Evolutionary conservation across 768 basidiomycete genomes (phyloP), one percentile per base, ranked within the genome.

Genomic region (Rickenella mellea): DNA sequence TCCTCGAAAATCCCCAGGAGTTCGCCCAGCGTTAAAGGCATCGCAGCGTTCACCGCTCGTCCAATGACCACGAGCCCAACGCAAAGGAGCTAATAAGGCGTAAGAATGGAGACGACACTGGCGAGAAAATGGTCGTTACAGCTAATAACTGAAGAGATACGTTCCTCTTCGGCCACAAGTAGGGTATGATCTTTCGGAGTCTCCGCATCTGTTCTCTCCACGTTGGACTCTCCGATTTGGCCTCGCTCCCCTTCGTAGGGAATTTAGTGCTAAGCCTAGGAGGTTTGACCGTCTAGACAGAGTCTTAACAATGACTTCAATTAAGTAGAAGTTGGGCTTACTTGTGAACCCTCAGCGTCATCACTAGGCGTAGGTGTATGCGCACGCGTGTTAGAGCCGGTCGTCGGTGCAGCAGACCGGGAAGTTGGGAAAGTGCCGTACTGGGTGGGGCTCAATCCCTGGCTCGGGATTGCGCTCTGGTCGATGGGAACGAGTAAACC

Each of bases 141-240:
- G 83, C 84, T 42, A 85, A 61, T 30, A 81, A 53, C 58, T 92
- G 89, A 4, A 94, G 68, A 44, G 69, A 69, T 25, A 57, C 55
- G 47, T 67, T 74, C 48, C 78, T 83, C 26, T 70, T 69, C 5
- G 91, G 91, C 89, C 90, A 94, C 7, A 94, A 74, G 62, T 85
- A 84, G 1, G 90, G 91, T 11, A 71, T 60, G 30, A 94, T 67
- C 36, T 74, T 74, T 37, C 66, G 64, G 44, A 93, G 63, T 32
- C 89, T 78, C 12, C 57, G 65, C 61, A 73, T 70, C 27, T 88
- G 64, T 56, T 88, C 85, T 17, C 63, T 49, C 82, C 84, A 89
- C 5, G 80, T 72, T 7, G 84, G 80, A 44, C 85, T 36, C 24
- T 36, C 33, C 7, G 19, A 36, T 15, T 36, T 36, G 33, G n/a